Percentiles rank a stretch among this genome's conserved stretches.
phyloP scores from a whole-genome alignment of 192 early-diverging fungal genomes.

The Coemansia sp. region DNA sequence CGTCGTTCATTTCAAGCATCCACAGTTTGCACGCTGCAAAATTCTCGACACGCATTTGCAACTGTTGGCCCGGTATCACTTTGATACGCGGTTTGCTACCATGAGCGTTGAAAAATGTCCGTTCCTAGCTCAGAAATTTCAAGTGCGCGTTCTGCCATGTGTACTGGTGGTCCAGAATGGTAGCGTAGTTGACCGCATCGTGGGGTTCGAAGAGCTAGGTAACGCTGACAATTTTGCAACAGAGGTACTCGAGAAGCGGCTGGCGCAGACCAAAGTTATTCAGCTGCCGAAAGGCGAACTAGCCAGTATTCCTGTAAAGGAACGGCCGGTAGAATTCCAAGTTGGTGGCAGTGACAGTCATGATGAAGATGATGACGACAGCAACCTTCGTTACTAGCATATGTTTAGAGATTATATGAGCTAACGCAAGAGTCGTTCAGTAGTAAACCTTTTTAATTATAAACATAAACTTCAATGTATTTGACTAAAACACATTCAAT shows the following conservation, averaged over 20 bases:
- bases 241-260: constrained; percentile 68
- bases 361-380: not conserved
- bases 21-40: constrained; percentile 90
- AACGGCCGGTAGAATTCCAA: constrained; percentile 36
- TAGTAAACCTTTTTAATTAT: too few relatives aligned
- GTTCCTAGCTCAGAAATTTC: constrained; percentile 87
- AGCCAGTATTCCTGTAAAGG: constrained; percentile 28
- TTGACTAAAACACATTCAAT: not conserved
- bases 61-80: constrained; percentile 78
- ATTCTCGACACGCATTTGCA: constrained; percentile 90
- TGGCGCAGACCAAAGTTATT: constrained; percentile 60
- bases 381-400: not conserved
- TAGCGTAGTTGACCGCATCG: constrained; percentile 66
- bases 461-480: not conserved
- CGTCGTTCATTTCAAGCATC: constrained; percentile 89
- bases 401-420: too few relatives aligned
- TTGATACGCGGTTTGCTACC: constrained; percentile 83
- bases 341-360: not conserved
- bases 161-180: constrained; percentile 79
- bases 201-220: constrained; percentile 95
- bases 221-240: constrained; percentile 85
- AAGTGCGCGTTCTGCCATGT: constrained; percentile 85
- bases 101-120: constrained; percentile 86
- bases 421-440: too few relatives aligned
- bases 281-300: constrained; percentile 47